A percentile compares a stretch with the other conserved stretches of the same genome.
Evolutionary conservation across 2,329 filamentous ascomycete genomes (phyloP).

Genomic region (Sporothrix variecibatus): DNA sequence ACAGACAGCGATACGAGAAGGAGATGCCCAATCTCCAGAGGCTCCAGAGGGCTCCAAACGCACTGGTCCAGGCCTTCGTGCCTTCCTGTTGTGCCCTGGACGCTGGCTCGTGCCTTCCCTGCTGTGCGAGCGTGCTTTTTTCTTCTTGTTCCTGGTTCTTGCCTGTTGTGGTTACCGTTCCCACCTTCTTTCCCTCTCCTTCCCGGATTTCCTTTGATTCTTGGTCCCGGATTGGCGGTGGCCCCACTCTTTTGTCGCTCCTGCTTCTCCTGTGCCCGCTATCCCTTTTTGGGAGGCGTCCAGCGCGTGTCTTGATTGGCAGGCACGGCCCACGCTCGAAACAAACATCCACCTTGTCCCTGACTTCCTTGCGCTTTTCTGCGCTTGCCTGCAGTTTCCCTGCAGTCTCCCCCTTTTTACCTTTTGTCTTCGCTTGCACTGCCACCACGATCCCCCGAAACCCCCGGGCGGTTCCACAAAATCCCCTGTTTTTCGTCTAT

Average conservation of each 20-base stretch:
- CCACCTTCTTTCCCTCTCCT: not conserved
- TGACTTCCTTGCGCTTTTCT: not conserved
- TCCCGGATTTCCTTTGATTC: not conserved
- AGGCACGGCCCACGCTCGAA: slow-evolving; percentile 2
- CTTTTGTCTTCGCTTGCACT: not conserved
- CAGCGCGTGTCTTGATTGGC: not conserved
- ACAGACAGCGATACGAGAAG: not conserved
- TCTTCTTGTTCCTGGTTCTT: slow-evolving; percentile 2
- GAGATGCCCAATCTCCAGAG: slow-evolving; percentile 3
- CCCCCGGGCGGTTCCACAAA: not conserved
- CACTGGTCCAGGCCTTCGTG: not conserved
- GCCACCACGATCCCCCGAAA: not conserved
- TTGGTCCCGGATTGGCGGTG: not conserved
- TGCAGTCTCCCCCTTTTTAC: not conserved
- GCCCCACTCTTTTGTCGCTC: not conserved
- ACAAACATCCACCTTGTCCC: slow-evolving; percentile 11
- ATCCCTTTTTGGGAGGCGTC: not conserved
- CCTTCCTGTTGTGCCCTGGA: not conserved
- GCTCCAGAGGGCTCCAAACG: not conserved
- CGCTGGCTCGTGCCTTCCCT: not conserved
- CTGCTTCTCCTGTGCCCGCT: not conserved
- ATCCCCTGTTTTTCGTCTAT: not conserved
- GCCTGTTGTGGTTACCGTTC: not conserved
- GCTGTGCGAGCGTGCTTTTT: not conserved
- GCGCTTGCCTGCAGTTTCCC: not conserved